These are phyloP conservation scores for Botrytis aclada DNA, from an alignment of 2,329 filamentous ascomycete species.

Conservation along the genomic window DNA sequence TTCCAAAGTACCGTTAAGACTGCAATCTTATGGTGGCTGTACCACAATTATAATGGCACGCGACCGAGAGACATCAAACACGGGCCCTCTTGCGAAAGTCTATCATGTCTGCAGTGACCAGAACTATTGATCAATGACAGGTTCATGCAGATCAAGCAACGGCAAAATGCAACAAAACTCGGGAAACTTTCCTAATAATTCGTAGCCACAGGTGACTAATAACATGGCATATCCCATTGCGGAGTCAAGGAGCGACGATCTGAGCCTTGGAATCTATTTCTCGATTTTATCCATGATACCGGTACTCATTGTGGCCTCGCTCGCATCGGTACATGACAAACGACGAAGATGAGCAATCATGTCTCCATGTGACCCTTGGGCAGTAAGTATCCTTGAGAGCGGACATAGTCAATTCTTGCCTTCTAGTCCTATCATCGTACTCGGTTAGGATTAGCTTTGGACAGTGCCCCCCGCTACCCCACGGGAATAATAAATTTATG, in stretches of 20 bases:
- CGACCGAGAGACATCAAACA: neutral
- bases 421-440: neutral
- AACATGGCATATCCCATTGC: neutral
- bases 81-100: neutral
- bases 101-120: neutral
- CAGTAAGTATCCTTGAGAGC: neutral
- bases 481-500: neutral
- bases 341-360: neutral
- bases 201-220: neutral
- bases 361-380: neutral
- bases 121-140: neutral
- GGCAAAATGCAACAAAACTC: neutral
- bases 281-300: neutral
- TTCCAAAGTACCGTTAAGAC: neutral
- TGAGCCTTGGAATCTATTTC: neutral
- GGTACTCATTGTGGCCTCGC: neutral
- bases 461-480: neutral
- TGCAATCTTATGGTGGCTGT: neutral
- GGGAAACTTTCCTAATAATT: neutral
- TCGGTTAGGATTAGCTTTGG: neutral
- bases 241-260: neutral
- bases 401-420: neutral
- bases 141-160: neutral
- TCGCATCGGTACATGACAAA: neutral
- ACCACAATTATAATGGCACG: neutral